These are phyloP conservation scores for Xerocomus potaroensis DNA, from an alignment of 768 basidiomycete genomes.

Conservation along the genomic window DNA sequence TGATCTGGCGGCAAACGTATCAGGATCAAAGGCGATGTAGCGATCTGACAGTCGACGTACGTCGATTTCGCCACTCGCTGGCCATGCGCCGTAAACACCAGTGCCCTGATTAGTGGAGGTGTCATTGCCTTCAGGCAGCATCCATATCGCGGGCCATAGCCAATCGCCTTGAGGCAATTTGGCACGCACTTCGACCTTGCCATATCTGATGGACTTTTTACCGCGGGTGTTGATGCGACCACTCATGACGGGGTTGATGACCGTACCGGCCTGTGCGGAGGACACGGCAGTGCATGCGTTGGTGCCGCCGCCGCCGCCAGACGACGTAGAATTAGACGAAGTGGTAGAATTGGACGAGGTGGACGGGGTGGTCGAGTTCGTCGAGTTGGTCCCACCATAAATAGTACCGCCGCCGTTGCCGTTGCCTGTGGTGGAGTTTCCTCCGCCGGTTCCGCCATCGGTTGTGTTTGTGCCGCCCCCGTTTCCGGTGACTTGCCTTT, in stretches of 20 bases:
- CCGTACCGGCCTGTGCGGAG: conserved; percentile 28
- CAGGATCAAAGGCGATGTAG: background rate
- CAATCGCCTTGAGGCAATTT: conserved; percentile 54
- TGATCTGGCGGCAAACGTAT: conserved; percentile 34
- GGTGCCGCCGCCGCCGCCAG: conserved; percentile 5
- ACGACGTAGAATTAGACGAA: conserved; percentile 22
- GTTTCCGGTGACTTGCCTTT: conserved; percentile 23
- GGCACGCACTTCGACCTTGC: conserved; percentile 57
- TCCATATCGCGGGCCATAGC: conserved; percentile 33
- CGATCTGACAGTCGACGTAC: conserved; percentile 32
- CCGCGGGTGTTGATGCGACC: conserved; percentile 52
- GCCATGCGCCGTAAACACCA: conserved; percentile 39
- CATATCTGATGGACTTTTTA: conserved; percentile 47
- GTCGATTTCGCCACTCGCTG: conserved; percentile 55
- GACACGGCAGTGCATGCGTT: conserved; percentile 43
- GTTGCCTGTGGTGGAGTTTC: conserved; percentile 2
- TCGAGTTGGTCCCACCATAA: conserved; percentile 18
- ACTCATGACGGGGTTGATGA: conserved; percentile 51
- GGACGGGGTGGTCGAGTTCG: conserved; percentile 17
- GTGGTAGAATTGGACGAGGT: conserved; percentile 20
- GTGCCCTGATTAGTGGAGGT: conserved; percentile 15
- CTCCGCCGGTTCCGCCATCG: background rate
- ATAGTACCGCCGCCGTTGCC: conserved; percentile 1
- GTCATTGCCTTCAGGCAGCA: conserved; percentile 26
- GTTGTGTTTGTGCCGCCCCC: background rate